Evolutionary conservation across 257 asterid species (phyloP), one percentile per base, ranked within the genome.

Genomic region (Jaltomata sinuosa): DNA sequence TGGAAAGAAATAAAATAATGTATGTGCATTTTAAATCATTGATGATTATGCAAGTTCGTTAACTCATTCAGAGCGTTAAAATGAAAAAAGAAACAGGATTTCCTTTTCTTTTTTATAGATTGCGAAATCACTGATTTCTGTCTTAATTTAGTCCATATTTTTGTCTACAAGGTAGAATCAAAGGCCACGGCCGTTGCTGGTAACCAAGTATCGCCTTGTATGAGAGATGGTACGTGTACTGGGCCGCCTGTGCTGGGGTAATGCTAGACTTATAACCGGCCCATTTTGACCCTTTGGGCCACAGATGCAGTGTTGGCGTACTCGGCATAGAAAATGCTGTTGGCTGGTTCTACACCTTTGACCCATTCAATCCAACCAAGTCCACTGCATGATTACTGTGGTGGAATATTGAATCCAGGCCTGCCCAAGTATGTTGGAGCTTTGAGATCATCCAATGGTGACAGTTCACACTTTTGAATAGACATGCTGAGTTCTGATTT

Each of bases 291-390:
- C 86, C 98, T 86, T 3, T 57, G 38, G 0, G 78, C 34, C 0
- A 92, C 88, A 47, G 50, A 54, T 0, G 98, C 98, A 0, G 84
- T 92, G 80, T 95, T 95, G 59, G 65, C 89, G 78, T 88, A 85
- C 92, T 95, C 98, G 0, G 90, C 97, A n/a, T 94, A 95, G 84
- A 92, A 89, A n/a, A 94, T 92, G 9, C 92, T 86, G 1, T 1
- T 82, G 0, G 96, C 95, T 31, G 98, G 95, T 22, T 78, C 89
- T 3, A 87, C 88, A 3, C 69, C 79, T 1, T 3, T 3, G 11
- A 80, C 90, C 98, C 98, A 93, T 8, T 89, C 85, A 54, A 84
- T 87, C 98, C 98, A 95, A 8, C 98, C 98, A 29, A 54, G 5
- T 16, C 3, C 94, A 86, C 47, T 90, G 86, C 95, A 90, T 90